Evolutionary conservation across 345 rosid species (phyloP).

Genomic region (Bruguiera gymnorhiza): DNA sequence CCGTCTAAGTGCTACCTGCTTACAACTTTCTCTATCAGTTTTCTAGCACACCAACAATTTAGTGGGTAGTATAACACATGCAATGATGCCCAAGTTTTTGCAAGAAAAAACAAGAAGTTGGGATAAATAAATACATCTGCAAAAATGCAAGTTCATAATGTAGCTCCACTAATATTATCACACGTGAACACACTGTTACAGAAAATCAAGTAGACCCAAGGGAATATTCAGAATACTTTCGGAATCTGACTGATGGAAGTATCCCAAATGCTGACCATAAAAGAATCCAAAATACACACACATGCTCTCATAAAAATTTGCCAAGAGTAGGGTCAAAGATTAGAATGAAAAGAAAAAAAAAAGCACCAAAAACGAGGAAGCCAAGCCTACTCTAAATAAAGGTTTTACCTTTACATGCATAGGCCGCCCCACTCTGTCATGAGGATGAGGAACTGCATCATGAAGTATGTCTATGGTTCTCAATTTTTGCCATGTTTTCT

Average conservation of each 20-base stretch:
- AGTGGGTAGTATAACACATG: neutral
- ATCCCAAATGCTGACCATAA: no score
- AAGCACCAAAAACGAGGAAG: no score
- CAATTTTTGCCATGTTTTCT: constrained; percentile 93
- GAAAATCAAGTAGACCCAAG: no score
- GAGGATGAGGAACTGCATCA: constrained; percentile 83
- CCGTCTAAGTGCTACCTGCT: constrained; percentile 73
- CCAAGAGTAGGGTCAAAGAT: no score
- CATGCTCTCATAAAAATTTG: no score
- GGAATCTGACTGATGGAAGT: no score
- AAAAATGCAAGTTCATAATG: neutral
- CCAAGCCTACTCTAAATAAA: neutral
- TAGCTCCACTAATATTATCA: no score
- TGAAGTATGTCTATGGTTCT: constrained; percentile 50
- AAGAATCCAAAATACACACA: no score
- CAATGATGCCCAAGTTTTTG: neutral
- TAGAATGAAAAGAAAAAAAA: no score
- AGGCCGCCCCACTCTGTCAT: constrained; percentile 62
- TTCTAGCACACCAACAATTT: neutral
- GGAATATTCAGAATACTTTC: no score
- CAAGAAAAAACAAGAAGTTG: neutral
- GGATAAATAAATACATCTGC: neutral
- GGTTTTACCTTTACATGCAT: constrained; percentile 70
- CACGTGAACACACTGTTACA: no score
- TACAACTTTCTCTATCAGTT: constrained; percentile 13